These are phyloP conservation scores for Xylariales sp. DNA, from an alignment of 2,329 filamentous ascomycete genomes.

Conservation along the genomic window DNA sequence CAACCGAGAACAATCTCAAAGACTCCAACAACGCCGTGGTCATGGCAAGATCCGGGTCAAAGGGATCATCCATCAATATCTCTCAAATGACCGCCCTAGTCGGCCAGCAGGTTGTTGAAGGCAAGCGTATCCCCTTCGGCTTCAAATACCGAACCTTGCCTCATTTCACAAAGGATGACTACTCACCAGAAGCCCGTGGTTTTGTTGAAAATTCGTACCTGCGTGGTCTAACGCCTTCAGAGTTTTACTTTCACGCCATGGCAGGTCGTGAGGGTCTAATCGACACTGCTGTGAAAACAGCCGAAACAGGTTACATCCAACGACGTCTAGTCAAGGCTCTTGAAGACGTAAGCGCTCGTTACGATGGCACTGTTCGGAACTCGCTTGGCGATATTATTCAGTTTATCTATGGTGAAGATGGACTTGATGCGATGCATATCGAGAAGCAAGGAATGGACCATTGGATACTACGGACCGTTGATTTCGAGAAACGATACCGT, in stretches of 20 bases:
- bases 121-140: conserved; percentile 97
- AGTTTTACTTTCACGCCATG: conserved; percentile 99
- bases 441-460: conserved; percentile 92
- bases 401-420: conserved; percentile 97
- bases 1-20: conserved; percentile 91
- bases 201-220: conserved; percentile 99
- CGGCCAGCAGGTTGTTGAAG: conserved; percentile 97
- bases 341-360: conserved; percentile 97
- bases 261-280: conserved; percentile 99
- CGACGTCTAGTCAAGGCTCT: conserved; percentile 97
- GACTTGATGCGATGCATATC: conserved; percentile 91
- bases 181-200: conserved; percentile 94
- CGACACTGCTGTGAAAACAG: conserved; percentile 99
- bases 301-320: conserved; percentile 99
- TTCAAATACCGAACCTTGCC: conserved; percentile 98
- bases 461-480: conserved; percentile 80
- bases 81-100: conserved; percentile 99
- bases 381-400: conserved; percentile 96
- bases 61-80: conserved; percentile 99
- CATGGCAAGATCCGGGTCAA: conserved; percentile 96
- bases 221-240: conserved; percentile 90
- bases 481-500: conserved; percentile 84
- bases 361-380: conserved; percentile 96
- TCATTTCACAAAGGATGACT: conserved; percentile 99
- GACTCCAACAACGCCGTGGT: conserved; percentile 96